Base-by-base conservation (phyloP, 2,329 filamentous ascomycete species). In the Bipolaris oryzae region DNA sequence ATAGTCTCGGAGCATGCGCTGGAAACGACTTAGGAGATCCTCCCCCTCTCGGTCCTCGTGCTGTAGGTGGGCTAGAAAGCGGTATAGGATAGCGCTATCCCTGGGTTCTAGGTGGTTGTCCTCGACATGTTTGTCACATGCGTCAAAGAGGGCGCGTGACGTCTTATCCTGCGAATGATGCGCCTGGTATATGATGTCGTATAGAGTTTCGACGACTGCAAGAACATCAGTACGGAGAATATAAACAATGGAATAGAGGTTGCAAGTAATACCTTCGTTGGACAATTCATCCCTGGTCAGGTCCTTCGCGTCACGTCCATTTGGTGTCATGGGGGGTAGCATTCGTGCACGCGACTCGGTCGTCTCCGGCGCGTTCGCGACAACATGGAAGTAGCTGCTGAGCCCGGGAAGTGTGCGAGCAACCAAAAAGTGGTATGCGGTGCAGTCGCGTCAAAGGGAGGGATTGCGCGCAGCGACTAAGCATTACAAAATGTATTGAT, bases 71-170 rank as follows among this genome's bases (percentile, higher is more conserved):
- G 95, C 91, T 53, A 96, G 78, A 67, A 96, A 87, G 61, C 89
- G 86, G 62, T 92, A 87, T 69, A 92, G 88, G 64, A 89, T 86
- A 66, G 87, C 87, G 68, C 93, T 90, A 64, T 89, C 82, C 67
- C 90, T 87, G n/a, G 86, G 83, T 57, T 91, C 84, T 62, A 91
- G 80, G 52, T 87, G 89, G 78, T 90, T 81, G 62, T 86, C 81
- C 5, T 85, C 85, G n/a, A 96, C 84, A 39, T 93, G 82, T 53
- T 85, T 82, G 70, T 95, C 89, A 72, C 96, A 96, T 28, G 91
- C 91, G 50, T 84, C 83, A 76, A 96, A 96, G 16, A 96, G 83
- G 9, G 91, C 91, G 70, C 87, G 87, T 2, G 64, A 63, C 55
- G 89, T 91, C 3, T 90, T 88, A 53, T 85, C 84, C 1, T 85